Conservation (phyloP, 345 rosid genomes). For the Arabis alpina region DNA sequence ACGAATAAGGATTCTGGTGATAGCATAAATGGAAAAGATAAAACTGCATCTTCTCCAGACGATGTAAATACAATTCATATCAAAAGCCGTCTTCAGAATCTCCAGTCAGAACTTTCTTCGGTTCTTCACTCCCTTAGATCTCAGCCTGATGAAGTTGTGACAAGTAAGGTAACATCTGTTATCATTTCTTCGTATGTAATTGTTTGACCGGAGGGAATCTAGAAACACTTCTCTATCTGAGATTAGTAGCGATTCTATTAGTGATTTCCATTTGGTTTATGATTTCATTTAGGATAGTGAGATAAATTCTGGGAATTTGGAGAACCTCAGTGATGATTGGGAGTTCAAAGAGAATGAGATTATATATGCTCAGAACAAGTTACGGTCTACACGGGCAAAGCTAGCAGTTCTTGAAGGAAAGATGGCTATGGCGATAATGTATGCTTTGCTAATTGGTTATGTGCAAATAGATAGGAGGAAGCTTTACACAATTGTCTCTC, state of each 20-base stretch:
- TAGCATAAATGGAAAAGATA: slow-evolving; percentile 43
- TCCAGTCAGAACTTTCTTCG: slow-evolving; percentile 79
- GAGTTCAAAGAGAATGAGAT: slow-evolving; percentile 88
- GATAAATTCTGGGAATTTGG: slow-evolving; percentile 45
- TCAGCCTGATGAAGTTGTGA: slow-evolving; percentile 45
- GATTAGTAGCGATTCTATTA: slow-evolving; percentile 21
- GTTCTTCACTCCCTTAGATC: slow-evolving; percentile 70
- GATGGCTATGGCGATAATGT: slow-evolving; percentile 83
- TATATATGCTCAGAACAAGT: slow-evolving; percentile 62
- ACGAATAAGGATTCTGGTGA: slow-evolving; percentile 40
- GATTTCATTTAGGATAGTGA: slow-evolving; percentile 34
- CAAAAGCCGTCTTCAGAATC: slow-evolving; percentile 62
- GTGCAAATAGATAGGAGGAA: slow-evolving; percentile 3
- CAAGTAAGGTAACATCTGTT: slow-evolving; percentile 48
- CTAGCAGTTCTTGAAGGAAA: slow-evolving; percentile 87
- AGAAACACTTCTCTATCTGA: slow-evolving; percentile 5
- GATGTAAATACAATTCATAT: slow-evolving; percentile 49
- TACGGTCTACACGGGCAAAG: slow-evolving; percentile 85
- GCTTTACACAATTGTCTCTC: slow-evolving; percentile 16
- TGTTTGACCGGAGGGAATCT: slow-evolving; percentile 1
- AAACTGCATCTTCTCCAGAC: slow-evolving; percentile 37
- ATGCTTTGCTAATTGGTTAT: slow-evolving; percentile 30
- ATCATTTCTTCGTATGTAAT: not conserved
- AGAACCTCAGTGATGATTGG: slow-evolving; percentile 73
- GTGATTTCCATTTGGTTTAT: slow-evolving; percentile 22